Percentiles rank a stretch among this genome's conserved stretches.
Conservation (phyloP, 2,329 filamentous ascomycete species). For the Xylaria sp. region DNA sequence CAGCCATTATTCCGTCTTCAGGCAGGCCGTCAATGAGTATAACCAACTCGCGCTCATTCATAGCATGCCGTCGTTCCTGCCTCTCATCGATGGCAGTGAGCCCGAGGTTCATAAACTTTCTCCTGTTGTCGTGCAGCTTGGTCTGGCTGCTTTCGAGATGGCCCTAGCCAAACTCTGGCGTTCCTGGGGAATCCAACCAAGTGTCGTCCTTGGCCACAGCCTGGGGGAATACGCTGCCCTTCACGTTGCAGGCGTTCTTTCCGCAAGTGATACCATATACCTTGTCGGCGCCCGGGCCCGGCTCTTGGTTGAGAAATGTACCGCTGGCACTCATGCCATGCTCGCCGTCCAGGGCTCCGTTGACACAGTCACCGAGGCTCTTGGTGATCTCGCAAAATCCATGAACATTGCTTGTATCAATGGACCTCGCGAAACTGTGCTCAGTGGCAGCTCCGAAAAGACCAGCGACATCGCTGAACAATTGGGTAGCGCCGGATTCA, state of each 20-base stretch:
- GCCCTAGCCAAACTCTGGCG: slow-evolving; percentile 61
- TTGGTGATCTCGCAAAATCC: slow-evolving; percentile 48
- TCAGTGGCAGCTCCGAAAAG: slow-evolving; percentile 57
- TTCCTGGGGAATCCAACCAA: slow-evolving; percentile 61
- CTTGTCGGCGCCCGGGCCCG: slow-evolving; percentile 72
- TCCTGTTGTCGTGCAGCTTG: slow-evolving; percentile 59
- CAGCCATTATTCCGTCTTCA: slow-evolving; percentile 53
- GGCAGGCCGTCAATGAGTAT: slow-evolving; percentile 61
- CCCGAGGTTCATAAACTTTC: slow-evolving; percentile 52
- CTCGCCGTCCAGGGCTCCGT: slow-evolving; percentile 54
- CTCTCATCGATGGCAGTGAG: slow-evolving; percentile 54
- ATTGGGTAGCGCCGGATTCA: slow-evolving; percentile 59
- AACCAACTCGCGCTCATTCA: slow-evolving; percentile 56
- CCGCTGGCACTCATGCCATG: slow-evolving; percentile 67
- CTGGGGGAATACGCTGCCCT: slow-evolving; percentile 77
- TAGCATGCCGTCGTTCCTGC: slow-evolving; percentile 62
- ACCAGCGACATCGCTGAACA: slow-evolving; percentile 47
- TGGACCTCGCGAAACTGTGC: slow-evolving; percentile 73
- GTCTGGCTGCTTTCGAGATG: slow-evolving; percentile 61
- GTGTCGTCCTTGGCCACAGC: slow-evolving; percentile 65
- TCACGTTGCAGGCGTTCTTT: slow-evolving; percentile 72
- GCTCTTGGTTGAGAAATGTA: slow-evolving; percentile 69
- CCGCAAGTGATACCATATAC: slow-evolving; percentile 72
- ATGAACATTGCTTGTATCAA: slow-evolving; percentile 74
- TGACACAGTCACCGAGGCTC: slow-evolving; percentile 58